Evolutionary conservation across 306 rosid species (phyloP).

Genomic region (Vigna trinervia): DNA sequence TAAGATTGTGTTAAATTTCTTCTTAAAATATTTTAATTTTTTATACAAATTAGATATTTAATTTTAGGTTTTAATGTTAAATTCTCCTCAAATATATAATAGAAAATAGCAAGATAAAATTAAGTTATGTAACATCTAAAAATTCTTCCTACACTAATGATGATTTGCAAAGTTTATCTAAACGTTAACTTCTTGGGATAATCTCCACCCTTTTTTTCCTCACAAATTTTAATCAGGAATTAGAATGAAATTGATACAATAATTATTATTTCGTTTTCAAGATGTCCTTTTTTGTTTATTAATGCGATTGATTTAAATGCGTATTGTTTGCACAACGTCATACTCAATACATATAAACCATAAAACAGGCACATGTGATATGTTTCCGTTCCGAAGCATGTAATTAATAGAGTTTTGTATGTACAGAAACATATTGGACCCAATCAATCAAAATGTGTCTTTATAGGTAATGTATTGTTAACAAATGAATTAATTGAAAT

Average conservation of each 20-base stretch:
- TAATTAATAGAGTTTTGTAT: constrained; percentile 22
- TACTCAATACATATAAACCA: constrained; percentile 7
- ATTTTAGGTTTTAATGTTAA: too few relatives aligned
- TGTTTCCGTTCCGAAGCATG: neutral
- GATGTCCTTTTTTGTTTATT: neutral
- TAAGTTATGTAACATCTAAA: too few relatives aligned
- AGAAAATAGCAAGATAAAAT: too few relatives aligned
- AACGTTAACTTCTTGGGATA: too few relatives aligned
- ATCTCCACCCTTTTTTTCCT: too few relatives aligned
- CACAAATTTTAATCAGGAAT: neutral
- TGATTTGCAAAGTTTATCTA: too few relatives aligned
- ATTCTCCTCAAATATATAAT: too few relatives aligned
- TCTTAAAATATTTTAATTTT: too few relatives aligned
- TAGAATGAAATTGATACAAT: neutral
- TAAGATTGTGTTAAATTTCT: too few relatives aligned
- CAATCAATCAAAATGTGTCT: constrained; percentile 37
- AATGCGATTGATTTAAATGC: constrained; percentile 25
- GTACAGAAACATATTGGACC: constrained; percentile 38
- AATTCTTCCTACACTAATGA: too few relatives aligned
- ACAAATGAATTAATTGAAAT: constrained; percentile 29
- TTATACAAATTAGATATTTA: too few relatives aligned
- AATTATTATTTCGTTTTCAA: neutral
- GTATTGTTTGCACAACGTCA: constrained; percentile 3
- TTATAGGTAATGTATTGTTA: neutral
- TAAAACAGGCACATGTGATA: constrained; percentile 27